These are phyloP conservation scores for Gaeumannomyces tritici DNA, from an alignment of 2,329 filamentous ascomycete species.

Conservation along the genomic window DNA sequence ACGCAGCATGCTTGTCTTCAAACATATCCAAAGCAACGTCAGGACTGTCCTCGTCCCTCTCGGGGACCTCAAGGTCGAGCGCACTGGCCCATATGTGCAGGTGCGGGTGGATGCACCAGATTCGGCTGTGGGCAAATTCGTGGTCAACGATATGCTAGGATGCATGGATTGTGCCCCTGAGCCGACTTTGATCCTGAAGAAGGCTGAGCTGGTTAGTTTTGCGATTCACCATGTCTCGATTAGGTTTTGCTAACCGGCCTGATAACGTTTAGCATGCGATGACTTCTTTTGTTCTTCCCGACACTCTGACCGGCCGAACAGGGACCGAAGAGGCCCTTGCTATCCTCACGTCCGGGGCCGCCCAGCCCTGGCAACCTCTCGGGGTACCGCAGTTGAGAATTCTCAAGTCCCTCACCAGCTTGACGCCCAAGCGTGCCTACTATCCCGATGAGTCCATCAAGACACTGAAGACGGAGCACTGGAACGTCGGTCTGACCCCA, in stretches of 20 bases:
- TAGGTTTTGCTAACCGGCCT: neutral
- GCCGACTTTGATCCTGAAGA: constrained; percentile 41
- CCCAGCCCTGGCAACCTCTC: constrained; percentile 37
- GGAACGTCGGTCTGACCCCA: constrained; percentile 20
- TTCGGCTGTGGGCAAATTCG: constrained; percentile 36
- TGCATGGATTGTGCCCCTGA: constrained; percentile 49
- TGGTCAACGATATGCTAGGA: constrained; percentile 43
- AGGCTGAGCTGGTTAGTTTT: constrained; percentile 32
- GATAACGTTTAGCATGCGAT: constrained; percentile 36
- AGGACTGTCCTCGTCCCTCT: constrained; percentile 46
- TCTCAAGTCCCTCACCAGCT: constrained; percentile 12
- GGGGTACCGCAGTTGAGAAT: neutral
- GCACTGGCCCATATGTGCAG: constrained; percentile 29
- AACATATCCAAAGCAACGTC: constrained; percentile 25
- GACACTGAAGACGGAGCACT: constrained; percentile 23
- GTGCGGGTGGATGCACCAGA: constrained; percentile 22
- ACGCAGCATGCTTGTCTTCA: constrained; percentile 45
- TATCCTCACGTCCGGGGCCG: constrained; percentile 36
- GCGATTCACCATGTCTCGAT: too few relatives aligned
- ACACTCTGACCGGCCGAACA: constrained; percentile 46
- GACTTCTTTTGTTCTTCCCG: constrained; percentile 48
- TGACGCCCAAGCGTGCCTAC: constrained; percentile 22
- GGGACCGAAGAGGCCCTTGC: constrained; percentile 51
- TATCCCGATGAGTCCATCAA: constrained; percentile 23
- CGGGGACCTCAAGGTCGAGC: constrained; percentile 22